Evolutionary conservation across 495 filamentous ascomycete species (phyloP), one percentile per base, ranked within the genome.

Genomic region (Parathielavia appendiculata): DNA sequence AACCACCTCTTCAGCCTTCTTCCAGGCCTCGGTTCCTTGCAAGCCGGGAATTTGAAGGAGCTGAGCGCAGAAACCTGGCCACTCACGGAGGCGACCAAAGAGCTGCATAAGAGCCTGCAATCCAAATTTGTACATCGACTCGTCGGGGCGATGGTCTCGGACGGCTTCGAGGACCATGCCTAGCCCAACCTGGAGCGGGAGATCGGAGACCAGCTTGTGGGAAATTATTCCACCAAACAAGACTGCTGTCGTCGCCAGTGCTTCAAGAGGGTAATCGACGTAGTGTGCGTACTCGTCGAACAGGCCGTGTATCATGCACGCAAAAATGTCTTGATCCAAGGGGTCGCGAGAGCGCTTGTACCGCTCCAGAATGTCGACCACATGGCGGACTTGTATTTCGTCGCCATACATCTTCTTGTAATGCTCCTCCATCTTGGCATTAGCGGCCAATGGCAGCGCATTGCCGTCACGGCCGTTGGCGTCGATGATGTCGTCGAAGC

Each of bases 261-360:
- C 93, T 62, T 93, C 92, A 5, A 95, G 79, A 5, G 95, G 95
- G 69, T 99, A 99, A 63, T 92, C 89, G 43, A 86, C 81, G 67
- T 95, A 99, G 69, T 95, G 95, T 46, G 87, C 85, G 68, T 97
- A 99, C 72, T 99, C 93, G 63, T 99, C 93, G 63, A 97, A 96
- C 10, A 99, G 78, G 0, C 93, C 93, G 63, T 96, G 92, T 34
- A 99, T 91, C 93, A 99, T 97, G 72, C 92, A 96, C 13, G 92
- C 89, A 69, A 97, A 99, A 5, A 96, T 78, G 65, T 99, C 93
- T 69, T 96, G 91, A 53, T 96, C 90, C 14, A 82, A 75, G 2
- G 90, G 83, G 53, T 93, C 87, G 23, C 82, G 80, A 0, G 95
- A 97, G 39, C 81, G 82, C 73, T 97, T 97, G 74, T 93, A 92